Conservation (phyloP, 169 alveolate species). For the Miamiensis avidus region DNA sequence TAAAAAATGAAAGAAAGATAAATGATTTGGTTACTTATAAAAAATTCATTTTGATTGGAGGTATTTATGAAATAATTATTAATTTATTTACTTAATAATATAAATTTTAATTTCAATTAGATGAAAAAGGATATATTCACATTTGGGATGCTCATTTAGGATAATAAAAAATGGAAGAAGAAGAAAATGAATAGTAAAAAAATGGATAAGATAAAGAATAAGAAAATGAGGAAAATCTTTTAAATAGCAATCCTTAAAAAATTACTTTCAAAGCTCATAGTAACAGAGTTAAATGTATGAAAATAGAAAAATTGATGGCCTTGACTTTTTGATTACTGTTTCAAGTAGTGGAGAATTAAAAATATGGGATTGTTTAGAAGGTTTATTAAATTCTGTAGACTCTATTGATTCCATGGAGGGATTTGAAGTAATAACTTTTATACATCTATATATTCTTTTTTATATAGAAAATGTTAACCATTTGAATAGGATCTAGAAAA, state of each 20-base stretch:
- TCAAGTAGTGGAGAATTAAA: constrained; percentile 14
- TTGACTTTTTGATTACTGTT: constrained; percentile 18
- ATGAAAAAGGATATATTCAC: constrained; percentile 13
- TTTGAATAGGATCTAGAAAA: not conserved
- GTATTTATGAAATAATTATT: not conserved
- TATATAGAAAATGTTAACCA: no score
- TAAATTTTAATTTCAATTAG: not conserved
- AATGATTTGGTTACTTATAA: constrained; percentile 21
- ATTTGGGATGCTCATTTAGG: constrained; percentile 11
- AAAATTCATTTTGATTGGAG: constrained; percentile 9
- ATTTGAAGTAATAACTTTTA: no score
- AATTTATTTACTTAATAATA: not conserved
- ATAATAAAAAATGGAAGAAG: no score
- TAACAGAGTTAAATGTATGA: constrained; percentile 4
- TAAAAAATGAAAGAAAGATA: not conserved
- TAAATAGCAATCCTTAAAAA: not conserved
- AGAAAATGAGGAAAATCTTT: not conserved
- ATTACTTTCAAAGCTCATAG: constrained; percentile 20
- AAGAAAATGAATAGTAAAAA: not conserved
- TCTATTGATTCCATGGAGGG: not conserved
- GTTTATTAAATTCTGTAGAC: not conserved
- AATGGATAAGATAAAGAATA: not conserved
- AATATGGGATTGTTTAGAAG: constrained; percentile 9
- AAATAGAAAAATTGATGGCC: constrained; percentile 1
- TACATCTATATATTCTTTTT: no score